These are phyloP conservation scores for Thelonectria blattea DNA, from an alignment of 2,329 filamentous ascomycete species.

Conservation along the genomic window DNA sequence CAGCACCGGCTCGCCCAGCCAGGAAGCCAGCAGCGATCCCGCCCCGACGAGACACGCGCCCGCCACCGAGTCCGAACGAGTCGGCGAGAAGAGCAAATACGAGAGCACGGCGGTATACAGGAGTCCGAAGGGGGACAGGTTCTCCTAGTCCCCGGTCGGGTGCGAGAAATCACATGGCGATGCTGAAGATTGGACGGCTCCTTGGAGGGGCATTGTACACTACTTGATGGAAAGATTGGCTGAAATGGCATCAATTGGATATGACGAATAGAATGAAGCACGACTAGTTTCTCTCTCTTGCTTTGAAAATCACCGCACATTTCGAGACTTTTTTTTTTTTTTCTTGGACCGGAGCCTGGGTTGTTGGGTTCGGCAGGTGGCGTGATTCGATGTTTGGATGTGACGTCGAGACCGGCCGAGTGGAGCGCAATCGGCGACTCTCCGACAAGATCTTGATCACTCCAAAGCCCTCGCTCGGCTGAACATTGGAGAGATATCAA, in stretches of 20 bases:
- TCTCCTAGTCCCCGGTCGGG: constrained; percentile 56
- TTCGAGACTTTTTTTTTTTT: not conserved
- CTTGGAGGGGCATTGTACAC: constrained; percentile 33
- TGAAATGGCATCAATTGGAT: not conserved
- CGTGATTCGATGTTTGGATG: constrained; percentile 25
- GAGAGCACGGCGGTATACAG: constrained; percentile 78
- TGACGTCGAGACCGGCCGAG: constrained; percentile 26
- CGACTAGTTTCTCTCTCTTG: not conserved
- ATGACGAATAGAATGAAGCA: constrained; percentile 11
- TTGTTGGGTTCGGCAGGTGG: not conserved
- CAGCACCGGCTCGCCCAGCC: constrained; percentile 66
- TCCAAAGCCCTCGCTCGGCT: not conserved
- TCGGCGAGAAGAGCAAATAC: constrained; percentile 86
- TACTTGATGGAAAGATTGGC: constrained; percentile 4
- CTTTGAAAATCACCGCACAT: not conserved
- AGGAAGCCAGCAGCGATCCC: constrained; percentile 78
- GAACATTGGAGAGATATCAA: no score
- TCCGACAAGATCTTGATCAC: no score
- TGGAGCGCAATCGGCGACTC: constrained; percentile 31
- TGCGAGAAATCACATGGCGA: not conserved
- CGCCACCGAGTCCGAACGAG: constrained; percentile 68
- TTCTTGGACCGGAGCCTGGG: not conserved
- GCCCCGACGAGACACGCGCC: constrained; percentile 84
- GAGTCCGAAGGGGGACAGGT: constrained; percentile 85
- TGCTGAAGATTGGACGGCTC: constrained; percentile 15